Conservation (phyloP, 2,329 filamentous ascomycete species). For the Bipolaris bicolor region DNA sequence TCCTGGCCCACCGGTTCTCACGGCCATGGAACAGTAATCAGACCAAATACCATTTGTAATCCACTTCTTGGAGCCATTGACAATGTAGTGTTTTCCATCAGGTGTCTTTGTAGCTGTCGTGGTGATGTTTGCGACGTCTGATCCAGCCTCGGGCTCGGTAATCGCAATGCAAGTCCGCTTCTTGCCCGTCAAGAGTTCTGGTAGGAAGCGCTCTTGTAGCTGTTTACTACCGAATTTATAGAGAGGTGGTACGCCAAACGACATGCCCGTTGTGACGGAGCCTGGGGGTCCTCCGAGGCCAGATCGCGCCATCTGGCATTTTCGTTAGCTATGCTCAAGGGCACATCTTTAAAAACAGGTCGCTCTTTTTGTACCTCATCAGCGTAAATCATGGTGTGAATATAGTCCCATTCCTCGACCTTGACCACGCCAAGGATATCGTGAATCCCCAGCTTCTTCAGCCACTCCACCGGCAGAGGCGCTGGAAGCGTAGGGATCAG, state of each 20-base stretch:
- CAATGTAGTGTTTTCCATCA: conserved; percentile 70
- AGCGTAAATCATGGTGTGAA: conserved; percentile 72
- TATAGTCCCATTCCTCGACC: conserved; percentile 75
- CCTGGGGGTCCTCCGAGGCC: conserved; percentile 69
- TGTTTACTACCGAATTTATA: conserved; percentile 69
- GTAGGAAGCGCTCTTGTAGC: conserved; percentile 72
- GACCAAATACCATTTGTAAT: conserved; percentile 66
- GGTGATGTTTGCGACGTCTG: conserved; percentile 74
- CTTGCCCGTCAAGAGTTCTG: conserved; percentile 69
- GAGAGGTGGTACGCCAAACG: conserved; percentile 74
- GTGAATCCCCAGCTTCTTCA: conserved; percentile 69
- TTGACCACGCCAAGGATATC: conserved; percentile 69
- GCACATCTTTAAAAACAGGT: too few relatives aligned
- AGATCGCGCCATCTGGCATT: conserved; percentile 63
- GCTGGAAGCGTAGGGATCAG: conserved; percentile 72
- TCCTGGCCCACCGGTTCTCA: conserved; percentile 72
- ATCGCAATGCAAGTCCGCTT: conserved; percentile 78
- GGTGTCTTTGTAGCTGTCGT: conserved; percentile 68
- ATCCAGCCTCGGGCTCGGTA: conserved; percentile 76
- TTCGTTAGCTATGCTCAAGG: background rate
- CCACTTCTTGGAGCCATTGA: conserved; percentile 83
- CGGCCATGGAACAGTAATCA: conserved; percentile 72
- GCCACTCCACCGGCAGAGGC: conserved; percentile 70
- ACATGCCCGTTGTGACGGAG: conserved; percentile 73
- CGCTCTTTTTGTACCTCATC: conserved; percentile 61